Conservation (phyloP, 257 asterid genomes). For the Przewalskia tangutica region DNA sequence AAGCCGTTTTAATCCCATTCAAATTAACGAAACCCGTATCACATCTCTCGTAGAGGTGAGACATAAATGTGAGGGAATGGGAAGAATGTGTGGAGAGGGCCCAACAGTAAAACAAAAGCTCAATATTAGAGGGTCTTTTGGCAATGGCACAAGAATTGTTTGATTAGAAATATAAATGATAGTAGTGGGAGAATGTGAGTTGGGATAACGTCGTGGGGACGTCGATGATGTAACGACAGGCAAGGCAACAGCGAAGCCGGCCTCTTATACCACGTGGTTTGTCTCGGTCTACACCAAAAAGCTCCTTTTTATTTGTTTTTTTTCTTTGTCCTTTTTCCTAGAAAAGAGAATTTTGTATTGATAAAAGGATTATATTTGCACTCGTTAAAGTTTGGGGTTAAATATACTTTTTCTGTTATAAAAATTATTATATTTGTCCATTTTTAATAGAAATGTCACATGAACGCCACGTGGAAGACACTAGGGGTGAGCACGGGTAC, state of each 20-base stretch:
- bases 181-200: slow-evolving; percentile 9
- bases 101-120: background rate
- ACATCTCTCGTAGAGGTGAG: background rate
- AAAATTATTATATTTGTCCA: no score
- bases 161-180: background rate
- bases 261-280: slow-evolving; percentile 30
- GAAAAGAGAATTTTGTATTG: no score
- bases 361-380: no score
- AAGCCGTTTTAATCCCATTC: background rate
- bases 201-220: slow-evolving; percentile 21
- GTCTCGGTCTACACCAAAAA: slow-evolving; percentile 1
- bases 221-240: background rate
- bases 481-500: no score
- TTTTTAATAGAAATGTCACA: no score
- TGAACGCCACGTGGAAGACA: no score
- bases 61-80: background rate
- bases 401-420: no score
- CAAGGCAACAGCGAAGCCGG: slow-evolving; percentile 26
- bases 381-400: no score
- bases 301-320: background rate
- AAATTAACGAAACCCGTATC: background rate
- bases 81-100: background rate
- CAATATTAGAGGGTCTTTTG: background rate
- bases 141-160: background rate
- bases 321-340: background rate